A percentile compares a stretch with the other conserved stretches of the same genome.
Conservation (phyloP, 371 early-diverging fungal species). For the Basidiobolus meristosporus region DNA sequence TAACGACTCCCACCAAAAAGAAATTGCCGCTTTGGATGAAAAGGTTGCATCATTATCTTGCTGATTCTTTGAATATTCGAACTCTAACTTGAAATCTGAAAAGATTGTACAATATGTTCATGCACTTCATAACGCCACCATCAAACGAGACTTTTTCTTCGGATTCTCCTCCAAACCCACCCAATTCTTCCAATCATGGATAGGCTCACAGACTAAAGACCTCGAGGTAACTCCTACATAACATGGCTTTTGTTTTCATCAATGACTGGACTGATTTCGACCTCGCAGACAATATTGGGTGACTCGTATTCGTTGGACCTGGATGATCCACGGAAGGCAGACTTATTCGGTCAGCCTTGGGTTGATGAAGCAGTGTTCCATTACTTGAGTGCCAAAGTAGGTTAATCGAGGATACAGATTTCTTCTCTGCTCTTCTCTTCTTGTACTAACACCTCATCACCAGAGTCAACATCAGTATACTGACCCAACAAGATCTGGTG, state of each 20-base stretch:
- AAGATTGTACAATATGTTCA: slow-evolving; percentile 51
- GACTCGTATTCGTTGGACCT: slow-evolving; percentile 52
- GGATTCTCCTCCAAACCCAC: slow-evolving; percentile 73
- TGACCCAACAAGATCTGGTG: too few relatives aligned
- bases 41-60: too few relatives aligned
- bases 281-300: slow-evolving; percentile 33
- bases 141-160: slow-evolving; percentile 85
- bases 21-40: slow-evolving; percentile 33
- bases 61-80: too few relatives aligned
- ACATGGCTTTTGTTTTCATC: too few relatives aligned
- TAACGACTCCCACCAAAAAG: slow-evolving; percentile 20
- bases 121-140: slow-evolving; percentile 63
- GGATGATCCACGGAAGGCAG: slow-evolving; percentile 60
- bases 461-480: too few relatives aligned
- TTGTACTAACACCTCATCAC: too few relatives aligned
- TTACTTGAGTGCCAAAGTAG: neutral
- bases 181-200: slow-evolving; percentile 79
- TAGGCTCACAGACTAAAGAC: slow-evolving; percentile 81
- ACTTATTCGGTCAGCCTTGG: slow-evolving; percentile 49
- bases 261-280: too few relatives aligned
- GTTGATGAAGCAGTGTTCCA: neutral
- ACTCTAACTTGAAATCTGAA: too few relatives aligned
- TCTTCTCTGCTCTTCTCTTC: too few relatives aligned
- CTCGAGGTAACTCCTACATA: slow-evolving; percentile 39
- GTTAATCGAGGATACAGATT: too few relatives aligned